phyloP scores from a whole-genome alignment of 441 rosid genomes.

The Eugenia klotzschiana region DNA sequence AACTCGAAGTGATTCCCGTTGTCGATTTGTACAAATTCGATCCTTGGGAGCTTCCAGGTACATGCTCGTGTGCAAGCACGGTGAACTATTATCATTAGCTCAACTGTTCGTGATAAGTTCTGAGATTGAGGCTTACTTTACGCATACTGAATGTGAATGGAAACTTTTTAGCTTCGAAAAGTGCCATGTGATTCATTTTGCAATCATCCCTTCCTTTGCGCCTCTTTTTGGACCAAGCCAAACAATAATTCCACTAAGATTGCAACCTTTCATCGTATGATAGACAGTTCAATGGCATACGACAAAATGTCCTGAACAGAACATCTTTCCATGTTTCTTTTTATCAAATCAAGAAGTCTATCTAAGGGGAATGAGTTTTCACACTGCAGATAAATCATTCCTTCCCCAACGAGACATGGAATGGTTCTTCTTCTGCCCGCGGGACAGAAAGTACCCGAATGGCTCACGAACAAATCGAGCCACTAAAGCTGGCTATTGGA shows the following conservation, averaged over 20 bases:
- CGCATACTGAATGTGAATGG: not conserved
- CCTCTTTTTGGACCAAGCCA: not conserved
- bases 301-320: not conserved
- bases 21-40: constrained; percentile 77
- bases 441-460: constrained; percentile 15
- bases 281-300: not conserved
- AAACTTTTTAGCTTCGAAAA: not conserved
- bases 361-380: not conserved
- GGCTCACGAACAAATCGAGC: constrained; percentile 15
- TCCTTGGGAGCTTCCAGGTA: constrained; percentile 93
- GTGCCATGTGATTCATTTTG: not conserved
- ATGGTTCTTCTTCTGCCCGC: constrained; percentile 77
- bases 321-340: not conserved
- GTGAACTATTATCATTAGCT: not conserved
- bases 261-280: not conserved
- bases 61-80: not conserved
- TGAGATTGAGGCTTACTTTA: not conserved
- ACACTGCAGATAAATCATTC: constrained; percentile 53
- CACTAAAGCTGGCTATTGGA: constrained; percentile 17
- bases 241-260: not conserved
- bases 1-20: constrained; percentile 71
- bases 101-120: not conserved
- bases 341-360: not conserved
- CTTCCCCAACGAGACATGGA: constrained; percentile 68
- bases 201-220: not conserved